phyloP scores from a whole-genome alignment of 2,329 filamentous ascomycete genomes.

The Colletotrichum chlorophyti region DNA sequence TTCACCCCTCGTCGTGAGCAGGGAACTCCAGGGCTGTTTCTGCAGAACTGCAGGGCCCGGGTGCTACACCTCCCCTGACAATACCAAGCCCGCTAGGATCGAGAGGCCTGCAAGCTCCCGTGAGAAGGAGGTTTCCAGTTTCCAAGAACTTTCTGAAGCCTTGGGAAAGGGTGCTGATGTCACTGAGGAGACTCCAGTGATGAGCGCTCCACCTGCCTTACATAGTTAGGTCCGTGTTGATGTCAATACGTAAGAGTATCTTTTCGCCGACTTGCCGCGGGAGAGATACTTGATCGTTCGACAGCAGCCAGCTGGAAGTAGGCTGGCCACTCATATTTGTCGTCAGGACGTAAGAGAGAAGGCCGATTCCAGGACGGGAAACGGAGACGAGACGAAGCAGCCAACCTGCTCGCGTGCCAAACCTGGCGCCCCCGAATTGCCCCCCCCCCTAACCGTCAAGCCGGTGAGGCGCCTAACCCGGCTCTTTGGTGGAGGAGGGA shows the following conservation, averaged over 20 bases:
- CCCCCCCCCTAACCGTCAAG: neutral
- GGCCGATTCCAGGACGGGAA: slow-evolving; percentile 8
- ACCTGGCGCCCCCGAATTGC: too few species aligned
- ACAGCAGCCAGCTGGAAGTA: slow-evolving; percentile 2
- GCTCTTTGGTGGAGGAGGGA: slow-evolving; percentile 10
- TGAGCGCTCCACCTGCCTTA: slow-evolving; percentile 17
- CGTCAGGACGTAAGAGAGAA: neutral
- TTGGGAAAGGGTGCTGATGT: slow-evolving; percentile 24
- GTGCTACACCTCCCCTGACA: slow-evolving; percentile 14
- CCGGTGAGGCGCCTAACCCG: slow-evolving; percentile 11
- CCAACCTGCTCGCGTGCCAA: too few species aligned
- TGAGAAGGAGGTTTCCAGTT: slow-evolving; percentile 9
- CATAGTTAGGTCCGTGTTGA: slow-evolving; percentile 1
- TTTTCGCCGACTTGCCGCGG: slow-evolving; percentile 3
- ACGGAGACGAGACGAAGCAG: slow-evolving; percentile 11
- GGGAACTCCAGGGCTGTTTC: slow-evolving; percentile 11
- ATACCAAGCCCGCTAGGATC: slow-evolving; percentile 27
- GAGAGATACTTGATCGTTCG: slow-evolving; percentile 2
- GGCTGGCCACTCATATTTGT: slow-evolving; percentile 1
- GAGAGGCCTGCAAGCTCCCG: slow-evolving; percentile 23
- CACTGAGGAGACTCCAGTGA: slow-evolving; percentile 19
- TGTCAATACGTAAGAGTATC: slow-evolving; percentile 28
- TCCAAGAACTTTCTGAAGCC: slow-evolving; percentile 3
- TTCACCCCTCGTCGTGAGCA: slow-evolving; percentile 1
- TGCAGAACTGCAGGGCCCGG: neutral